These are phyloP conservation scores for Rhizophora apiculata DNA, from an alignment of 345 rosid species.

Conservation along the genomic window DNA sequence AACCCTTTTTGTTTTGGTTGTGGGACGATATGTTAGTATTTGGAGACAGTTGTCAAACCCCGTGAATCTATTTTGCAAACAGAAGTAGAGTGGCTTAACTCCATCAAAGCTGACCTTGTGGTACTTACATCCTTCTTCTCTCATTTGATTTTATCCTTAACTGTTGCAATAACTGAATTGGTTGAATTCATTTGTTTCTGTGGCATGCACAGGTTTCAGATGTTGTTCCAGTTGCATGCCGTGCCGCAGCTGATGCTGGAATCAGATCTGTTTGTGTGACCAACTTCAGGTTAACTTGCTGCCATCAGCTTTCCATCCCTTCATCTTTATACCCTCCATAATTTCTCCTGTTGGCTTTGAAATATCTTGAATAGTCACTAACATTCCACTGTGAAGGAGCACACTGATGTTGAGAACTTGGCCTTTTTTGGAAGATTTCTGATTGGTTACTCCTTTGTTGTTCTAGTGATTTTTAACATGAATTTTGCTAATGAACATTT, in stretches of 20 bases:
- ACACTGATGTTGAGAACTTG: too few species aligned
- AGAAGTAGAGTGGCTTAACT: conserved; percentile 87
- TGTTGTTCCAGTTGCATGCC: conserved; percentile 96
- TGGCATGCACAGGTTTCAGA: conserved; percentile 68
- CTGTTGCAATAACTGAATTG: not conserved
- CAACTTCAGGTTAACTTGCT: conserved; percentile 71
- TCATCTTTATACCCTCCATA: not conserved
- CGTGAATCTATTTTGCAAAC: conserved; percentile 73
- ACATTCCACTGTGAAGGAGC: too few species aligned
- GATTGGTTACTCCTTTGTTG: too few species aligned
- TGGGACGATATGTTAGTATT: conserved; percentile 45
- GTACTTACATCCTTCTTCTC: conserved; percentile 33
- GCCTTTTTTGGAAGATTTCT: too few species aligned
- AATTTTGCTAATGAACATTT: too few species aligned
- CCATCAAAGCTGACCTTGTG: conserved; percentile 90
- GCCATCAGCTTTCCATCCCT: not conserved
- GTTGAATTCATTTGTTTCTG: not conserved
- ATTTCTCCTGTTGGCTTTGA: too few species aligned
- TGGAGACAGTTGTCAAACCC: conserved; percentile 93
- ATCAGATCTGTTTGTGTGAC: conserved; percentile 94
- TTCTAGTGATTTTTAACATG: too few species aligned
- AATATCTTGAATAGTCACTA: too few species aligned
- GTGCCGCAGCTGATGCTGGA: conserved; percentile 99
- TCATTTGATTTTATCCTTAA: not conserved
- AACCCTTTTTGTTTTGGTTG: not conserved